Evolutionary conservation across 345 rosid genomes (phyloP).

Genomic region (Hibiscus trionum): DNA sequence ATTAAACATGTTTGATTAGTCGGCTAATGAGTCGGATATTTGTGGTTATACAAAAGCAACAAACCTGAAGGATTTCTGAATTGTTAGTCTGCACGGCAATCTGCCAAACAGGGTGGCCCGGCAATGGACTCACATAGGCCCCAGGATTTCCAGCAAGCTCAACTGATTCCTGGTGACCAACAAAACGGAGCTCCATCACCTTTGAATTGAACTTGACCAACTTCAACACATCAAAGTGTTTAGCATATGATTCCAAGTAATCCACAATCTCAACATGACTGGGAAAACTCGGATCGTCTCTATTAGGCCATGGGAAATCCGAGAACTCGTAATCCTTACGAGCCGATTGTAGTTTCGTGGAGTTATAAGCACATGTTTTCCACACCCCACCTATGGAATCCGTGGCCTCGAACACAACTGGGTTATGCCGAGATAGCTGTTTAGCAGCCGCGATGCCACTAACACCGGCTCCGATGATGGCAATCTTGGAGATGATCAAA

Average conservation of each 20-base stretch:
- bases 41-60: background rate
- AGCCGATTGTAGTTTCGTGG: slow-evolving; percentile 75
- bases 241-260: slow-evolving; percentile 67
- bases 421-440: slow-evolving; percentile 55
- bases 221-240: slow-evolving; percentile 57
- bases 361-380: slow-evolving; percentile 62
- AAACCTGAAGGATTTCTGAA: slow-evolving; percentile 61
- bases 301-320: slow-evolving; percentile 74
- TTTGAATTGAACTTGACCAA: slow-evolving; percentile 53
- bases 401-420: slow-evolving; percentile 69
- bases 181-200: slow-evolving; percentile 56
- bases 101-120: slow-evolving; percentile 73
- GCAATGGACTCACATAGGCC: slow-evolving; percentile 34
- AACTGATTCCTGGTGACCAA: slow-evolving; percentile 24
- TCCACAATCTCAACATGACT: slow-evolving; percentile 49
- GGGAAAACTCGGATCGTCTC: slow-evolving; percentile 64
- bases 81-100: slow-evolving; percentile 52
- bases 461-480: slow-evolving; percentile 83
- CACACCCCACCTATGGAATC: slow-evolving; percentile 82
- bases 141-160: slow-evolving; percentile 1
- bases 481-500: slow-evolving; percentile 41
- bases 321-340: slow-evolving; percentile 71
- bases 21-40: too few species aligned
- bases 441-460: slow-evolving; percentile 79
- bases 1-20: too few species aligned